A percentile compares a stretch with the other conserved stretches of the same genome.
Evolutionary conservation across 495 filamentous ascomycete genomes (phyloP).

Genomic region (Aspergillus affinis): DNA sequence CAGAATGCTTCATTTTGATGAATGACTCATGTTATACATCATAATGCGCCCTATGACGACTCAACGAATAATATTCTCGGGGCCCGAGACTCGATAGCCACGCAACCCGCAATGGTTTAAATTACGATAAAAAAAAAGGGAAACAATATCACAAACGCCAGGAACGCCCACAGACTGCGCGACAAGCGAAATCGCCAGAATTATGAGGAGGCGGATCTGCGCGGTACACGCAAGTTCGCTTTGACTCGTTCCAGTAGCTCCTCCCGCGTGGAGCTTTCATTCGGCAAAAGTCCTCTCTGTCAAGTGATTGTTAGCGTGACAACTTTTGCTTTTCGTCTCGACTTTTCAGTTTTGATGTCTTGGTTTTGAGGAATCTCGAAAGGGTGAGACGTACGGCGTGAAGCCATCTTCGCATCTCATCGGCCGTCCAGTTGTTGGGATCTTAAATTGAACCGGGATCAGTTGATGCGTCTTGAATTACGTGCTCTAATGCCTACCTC

Average conservation of each 20-base stretch:
- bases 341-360: background rate
- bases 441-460: conserved; percentile 37
- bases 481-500: conserved; percentile 47
- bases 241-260: conserved; percentile 78
- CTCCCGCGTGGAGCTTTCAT: conserved; percentile 63
- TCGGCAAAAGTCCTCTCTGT: conserved; percentile 73
- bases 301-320: conserved; percentile 11
- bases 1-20: background rate
- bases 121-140: background rate
- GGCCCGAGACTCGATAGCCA: background rate
- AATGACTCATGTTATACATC: background rate
- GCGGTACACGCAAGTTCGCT: conserved; percentile 66
- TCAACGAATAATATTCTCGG: background rate
- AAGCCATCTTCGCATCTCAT: conserved; percentile 75
- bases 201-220: conserved; percentile 20
- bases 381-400: conserved; percentile 57
- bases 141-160: background rate
- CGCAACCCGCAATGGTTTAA: background rate
- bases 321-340: background rate
- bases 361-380: background rate
- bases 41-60: background rate
- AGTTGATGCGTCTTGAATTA: background rate
- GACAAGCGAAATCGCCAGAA: background rate
- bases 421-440: conserved; percentile 68
- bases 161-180: background rate